These are phyloP conservation scores for Populus davidiana DNA, from an alignment of 345 rosid genomes.

Conservation along the genomic window DNA sequence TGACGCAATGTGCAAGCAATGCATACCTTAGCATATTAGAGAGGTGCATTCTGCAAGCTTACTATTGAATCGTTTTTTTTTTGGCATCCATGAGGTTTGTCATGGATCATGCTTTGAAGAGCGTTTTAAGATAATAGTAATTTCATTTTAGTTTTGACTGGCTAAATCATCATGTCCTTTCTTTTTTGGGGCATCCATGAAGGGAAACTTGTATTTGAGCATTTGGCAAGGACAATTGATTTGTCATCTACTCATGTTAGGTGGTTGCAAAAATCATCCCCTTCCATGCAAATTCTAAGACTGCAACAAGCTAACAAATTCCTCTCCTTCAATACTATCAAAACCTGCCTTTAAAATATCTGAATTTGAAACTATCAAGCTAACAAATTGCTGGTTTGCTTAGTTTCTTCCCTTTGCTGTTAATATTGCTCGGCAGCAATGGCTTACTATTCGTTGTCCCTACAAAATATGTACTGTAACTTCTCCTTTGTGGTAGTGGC, in stretches of 20 bases:
- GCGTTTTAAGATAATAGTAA: neutral
- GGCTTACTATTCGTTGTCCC: neutral
- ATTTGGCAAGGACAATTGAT: neutral
- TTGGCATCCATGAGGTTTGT: neutral
- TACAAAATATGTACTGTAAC: neutral
- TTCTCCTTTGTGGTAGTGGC: neutral
- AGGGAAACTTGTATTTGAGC: neutral
- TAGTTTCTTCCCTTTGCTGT: neutral
- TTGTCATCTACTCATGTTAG: neutral
- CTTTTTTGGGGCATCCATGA: neutral
- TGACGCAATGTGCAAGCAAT: slow-evolving; percentile 90
- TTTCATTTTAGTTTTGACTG: neutral
- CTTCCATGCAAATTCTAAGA: neutral
- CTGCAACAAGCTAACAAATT: neutral
- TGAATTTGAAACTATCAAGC: neutral
- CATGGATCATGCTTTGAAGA: neutral
- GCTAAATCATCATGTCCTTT: neutral
- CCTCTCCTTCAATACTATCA: neutral
- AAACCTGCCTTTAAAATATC: neutral
- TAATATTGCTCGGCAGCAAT: neutral
- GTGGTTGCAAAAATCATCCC: neutral
- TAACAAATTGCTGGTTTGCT: neutral
- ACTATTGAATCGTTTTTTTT: neutral
- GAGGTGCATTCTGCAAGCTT: slow-evolving; percentile 44
- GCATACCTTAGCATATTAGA: slow-evolving; percentile 93